Percentiles rank a stretch among this genome's conserved stretches.
Conservation (phyloP, 2,329 filamentous ascomycete species). For the Sarocladium oryzae region DNA sequence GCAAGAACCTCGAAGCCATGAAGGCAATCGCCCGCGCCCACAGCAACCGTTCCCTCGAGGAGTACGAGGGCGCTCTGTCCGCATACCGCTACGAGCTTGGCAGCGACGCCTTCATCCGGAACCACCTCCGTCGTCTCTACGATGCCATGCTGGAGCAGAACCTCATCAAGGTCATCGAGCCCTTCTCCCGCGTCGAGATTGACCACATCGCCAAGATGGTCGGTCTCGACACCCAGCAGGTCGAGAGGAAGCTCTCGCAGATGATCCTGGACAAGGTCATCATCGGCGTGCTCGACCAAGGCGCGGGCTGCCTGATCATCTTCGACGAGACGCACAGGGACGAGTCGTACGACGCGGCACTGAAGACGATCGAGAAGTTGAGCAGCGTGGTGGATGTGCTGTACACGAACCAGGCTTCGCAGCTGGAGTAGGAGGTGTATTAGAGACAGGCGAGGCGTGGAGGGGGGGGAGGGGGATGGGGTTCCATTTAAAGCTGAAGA, state of each 20-base stretch:
- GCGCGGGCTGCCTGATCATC: slow-evolving; percentile 93
- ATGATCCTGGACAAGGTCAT: slow-evolving; percentile 99
- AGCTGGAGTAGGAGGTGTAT: slow-evolving; percentile 70
- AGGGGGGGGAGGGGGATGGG: background rate
- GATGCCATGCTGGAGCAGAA: slow-evolving; percentile 99
- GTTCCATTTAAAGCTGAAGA: too few relatives aligned
- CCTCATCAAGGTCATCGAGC: slow-evolving; percentile 98
- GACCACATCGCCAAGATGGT: slow-evolving; percentile 97
- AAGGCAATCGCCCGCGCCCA: slow-evolving; percentile 96
- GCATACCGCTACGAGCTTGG: slow-evolving; percentile 91
- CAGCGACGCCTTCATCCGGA: slow-evolving; percentile 91
- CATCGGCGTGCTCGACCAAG: slow-evolving; percentile 93
- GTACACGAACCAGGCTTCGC: slow-evolving; percentile 94
- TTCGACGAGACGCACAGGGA: slow-evolving; percentile 94
- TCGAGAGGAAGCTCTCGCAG: slow-evolving; percentile 96
- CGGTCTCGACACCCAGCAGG: slow-evolving; percentile 88
- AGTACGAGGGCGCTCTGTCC: slow-evolving; percentile 90
- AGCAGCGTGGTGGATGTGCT: slow-evolving; percentile 95
- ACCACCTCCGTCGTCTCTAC: slow-evolving; percentile 90
- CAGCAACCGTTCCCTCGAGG: slow-evolving; percentile 88
- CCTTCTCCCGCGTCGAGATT: slow-evolving; percentile 95
- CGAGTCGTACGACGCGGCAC: slow-evolving; percentile 86
- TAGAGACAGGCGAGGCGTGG: background rate
- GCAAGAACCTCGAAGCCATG: slow-evolving; percentile 96
- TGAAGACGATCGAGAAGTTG: slow-evolving; percentile 94